Evolutionary conservation across 176 grass and related monocot genomes (phyloP).

Genomic region (Oryza australiensis): DNA sequence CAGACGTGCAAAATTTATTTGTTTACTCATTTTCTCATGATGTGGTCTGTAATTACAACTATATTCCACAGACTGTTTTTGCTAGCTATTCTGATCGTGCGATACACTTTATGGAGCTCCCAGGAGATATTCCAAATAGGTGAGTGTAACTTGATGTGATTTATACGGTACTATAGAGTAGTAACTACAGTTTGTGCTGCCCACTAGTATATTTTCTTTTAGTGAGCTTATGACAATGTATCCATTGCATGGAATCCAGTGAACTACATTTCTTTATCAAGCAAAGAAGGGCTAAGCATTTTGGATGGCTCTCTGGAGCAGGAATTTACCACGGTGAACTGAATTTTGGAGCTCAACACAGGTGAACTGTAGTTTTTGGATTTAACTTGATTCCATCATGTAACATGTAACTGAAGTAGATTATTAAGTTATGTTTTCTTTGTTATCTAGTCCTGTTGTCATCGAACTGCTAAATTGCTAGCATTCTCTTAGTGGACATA

Average conservation of each 20-base stretch:
- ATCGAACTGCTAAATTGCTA: slow-evolving; percentile 2
- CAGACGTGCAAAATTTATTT: background rate
- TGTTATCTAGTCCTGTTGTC: background rate
- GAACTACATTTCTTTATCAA: slow-evolving; percentile 96
- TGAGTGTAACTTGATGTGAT: slow-evolving; percentile 30
- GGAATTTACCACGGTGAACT: slow-evolving; percentile 97
- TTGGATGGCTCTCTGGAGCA: slow-evolving; percentile 97
- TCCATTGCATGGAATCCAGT: slow-evolving; percentile 51
- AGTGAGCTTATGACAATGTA: slow-evolving; percentile 30
- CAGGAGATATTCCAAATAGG: slow-evolving; percentile 98
- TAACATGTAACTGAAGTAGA: background rate
- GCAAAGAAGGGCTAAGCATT: slow-evolving; percentile 95
- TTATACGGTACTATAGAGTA: background rate
- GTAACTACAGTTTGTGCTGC: background rate
- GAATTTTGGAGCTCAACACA: slow-evolving; percentile 95
- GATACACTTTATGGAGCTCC: slow-evolving; percentile 97
- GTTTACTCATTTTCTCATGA: slow-evolving; percentile 20
- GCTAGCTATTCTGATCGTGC: slow-evolving; percentile 74
- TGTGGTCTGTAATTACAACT: slow-evolving; percentile 18
- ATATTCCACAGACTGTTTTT: slow-evolving; percentile 73
- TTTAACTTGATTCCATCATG: background rate
- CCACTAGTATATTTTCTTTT: background rate
- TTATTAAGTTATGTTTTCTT: background rate
- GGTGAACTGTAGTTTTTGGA: slow-evolving; percentile 47
- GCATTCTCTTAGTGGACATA: background rate